Evolutionary conservation across 78 protist species (phyloP).

Genomic region (Guillardia theta): DNA sequence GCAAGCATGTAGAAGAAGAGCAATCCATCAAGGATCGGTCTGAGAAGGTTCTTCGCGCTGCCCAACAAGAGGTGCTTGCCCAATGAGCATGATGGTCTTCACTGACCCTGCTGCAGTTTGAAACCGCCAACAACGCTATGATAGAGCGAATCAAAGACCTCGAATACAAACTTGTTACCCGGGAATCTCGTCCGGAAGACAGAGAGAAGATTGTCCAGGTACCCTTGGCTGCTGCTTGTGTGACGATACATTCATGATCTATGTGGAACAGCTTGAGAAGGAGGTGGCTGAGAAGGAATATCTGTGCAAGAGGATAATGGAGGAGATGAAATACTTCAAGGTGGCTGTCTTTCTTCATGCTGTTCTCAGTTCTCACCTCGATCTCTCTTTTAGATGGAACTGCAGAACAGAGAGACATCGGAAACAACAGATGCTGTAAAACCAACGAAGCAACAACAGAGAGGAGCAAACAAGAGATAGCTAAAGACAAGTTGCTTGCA

Average conservation of each 20-base stretch:
- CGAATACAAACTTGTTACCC: background rate
- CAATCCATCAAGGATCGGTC: background rate
- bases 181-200: background rate
- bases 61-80: too few relatives aligned
- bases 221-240: too few relatives aligned
- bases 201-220: background rate
- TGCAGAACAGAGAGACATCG: too few relatives aligned
- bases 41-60: background rate
- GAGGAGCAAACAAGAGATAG: too few relatives aligned
- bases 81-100: background rate
- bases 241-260: too few relatives aligned
- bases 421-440: too few relatives aligned
- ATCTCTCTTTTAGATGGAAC: too few relatives aligned
- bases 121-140: background rate
- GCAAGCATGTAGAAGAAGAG: background rate
- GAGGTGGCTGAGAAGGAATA: slow-evolving; percentile 1
- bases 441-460: too few relatives aligned
- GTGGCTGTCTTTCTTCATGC: too few relatives aligned
- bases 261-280: background rate
- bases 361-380: too few relatives aligned
- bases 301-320: background rate
- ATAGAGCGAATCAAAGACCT: background rate
- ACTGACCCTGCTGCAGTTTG: background rate
- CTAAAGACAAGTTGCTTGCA: too few relatives aligned
- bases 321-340: slow-evolving; percentile 12